Evolutionary conservation across 2,329 filamentous ascomycete genomes (phyloP), one percentile per base, ranked within the genome.

Genomic region (Colletotrichum tabaci): DNA sequence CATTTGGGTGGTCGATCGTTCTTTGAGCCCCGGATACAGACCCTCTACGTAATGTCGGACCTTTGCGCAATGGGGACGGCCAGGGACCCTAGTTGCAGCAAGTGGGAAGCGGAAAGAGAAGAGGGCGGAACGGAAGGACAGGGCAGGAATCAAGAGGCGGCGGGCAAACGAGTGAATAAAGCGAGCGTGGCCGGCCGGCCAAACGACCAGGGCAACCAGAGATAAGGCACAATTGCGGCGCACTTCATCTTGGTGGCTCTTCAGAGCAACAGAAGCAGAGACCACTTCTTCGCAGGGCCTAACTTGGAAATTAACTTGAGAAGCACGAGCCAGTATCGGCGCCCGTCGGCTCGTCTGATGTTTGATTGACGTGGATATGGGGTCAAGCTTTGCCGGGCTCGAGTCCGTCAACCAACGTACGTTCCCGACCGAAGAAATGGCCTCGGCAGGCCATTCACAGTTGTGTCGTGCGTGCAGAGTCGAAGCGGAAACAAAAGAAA

Each of bases 271-370:
- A n/a, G 47, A 21, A 61, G 35, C 40, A 52, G 42, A 60, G 49
- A 15, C 42, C 40, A 63, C 49, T 53, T 67, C 65, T 55, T 66
- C 56, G 26, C 49, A 70, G 56, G 46, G 47, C 50, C 50, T 46
- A 47, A 53, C 30, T 16, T 66, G 26, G 38, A 66, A 66, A 42
- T 49, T 38, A 47, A 66, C 44, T 30, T 7, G 38, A 30, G 23
- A 40, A 55, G 68, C 65, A 68, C 65, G 65, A 68, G 58, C 68
- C 68, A 69, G 65, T 2, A 12, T 23, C 67, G 52, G 46, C 68
- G 58, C 53, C 68, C 52, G 53, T 30, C 65, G 30, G 46, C 52
- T 46, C 38, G 67, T 62, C 56, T 49, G 60, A 55, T 64, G 10
- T 46, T 64, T 64, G 65, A 38, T 58, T 68, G 65, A 64, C 60